Conservation (phyloP, 331 rosid species). For the Ulmus americana region DNA sequence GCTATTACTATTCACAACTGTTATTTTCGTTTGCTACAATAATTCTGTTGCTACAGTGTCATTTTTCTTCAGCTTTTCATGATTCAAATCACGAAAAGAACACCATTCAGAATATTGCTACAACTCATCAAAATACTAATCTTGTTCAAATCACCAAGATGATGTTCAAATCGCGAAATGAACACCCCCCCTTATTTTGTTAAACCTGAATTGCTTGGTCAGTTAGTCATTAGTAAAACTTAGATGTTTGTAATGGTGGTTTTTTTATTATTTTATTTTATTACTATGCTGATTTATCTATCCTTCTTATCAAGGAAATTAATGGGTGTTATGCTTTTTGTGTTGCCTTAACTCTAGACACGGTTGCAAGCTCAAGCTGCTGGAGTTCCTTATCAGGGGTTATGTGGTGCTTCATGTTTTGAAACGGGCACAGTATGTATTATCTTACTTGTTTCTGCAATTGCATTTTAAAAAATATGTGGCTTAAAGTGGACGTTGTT, state of each 20-base stretch:
- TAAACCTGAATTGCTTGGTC: background rate
- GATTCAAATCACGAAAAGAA: too few species aligned
- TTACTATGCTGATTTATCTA: background rate
- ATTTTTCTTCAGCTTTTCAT: too few species aligned
- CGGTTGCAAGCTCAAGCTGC: conserved; percentile 97
- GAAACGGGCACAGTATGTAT: conserved; percentile 46
- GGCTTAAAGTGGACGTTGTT: too few species aligned
- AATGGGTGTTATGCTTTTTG: conserved; percentile 11
- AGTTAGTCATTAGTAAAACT: background rate
- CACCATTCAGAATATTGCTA: too few species aligned
- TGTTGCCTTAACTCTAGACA: conserved; percentile 41
- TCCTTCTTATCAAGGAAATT: background rate
- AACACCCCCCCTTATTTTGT: background rate
- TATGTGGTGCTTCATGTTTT: conserved; percentile 34
- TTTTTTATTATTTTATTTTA: background rate
- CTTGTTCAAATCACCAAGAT: too few species aligned
- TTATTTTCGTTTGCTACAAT: too few species aligned
- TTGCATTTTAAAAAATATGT: too few species aligned
- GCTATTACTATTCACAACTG: too few species aligned
- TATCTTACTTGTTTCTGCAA: background rate
- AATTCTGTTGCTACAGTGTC: too few species aligned
- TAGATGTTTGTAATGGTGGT: background rate
- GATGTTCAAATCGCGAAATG: too few species aligned
- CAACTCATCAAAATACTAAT: too few species aligned
- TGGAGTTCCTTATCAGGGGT: conserved; percentile 65